Evolutionary conservation across 1,284 basidiomycete species (phyloP).

Genomic region (Austroboletus novae-zelandiae): DNA sequence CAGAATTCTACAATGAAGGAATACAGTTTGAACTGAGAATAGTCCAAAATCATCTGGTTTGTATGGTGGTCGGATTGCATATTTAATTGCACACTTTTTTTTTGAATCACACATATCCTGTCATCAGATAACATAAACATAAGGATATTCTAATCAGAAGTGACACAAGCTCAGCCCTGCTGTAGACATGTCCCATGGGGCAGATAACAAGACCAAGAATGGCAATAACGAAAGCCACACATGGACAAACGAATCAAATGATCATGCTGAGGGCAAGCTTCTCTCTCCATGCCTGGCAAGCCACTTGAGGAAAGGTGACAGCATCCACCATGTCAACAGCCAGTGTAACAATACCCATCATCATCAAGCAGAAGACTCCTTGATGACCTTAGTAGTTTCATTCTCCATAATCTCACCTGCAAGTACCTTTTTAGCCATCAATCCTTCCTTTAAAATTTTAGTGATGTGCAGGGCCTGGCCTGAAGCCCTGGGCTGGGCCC

Average conservation of each 20-base stretch:
- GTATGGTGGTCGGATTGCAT: too few species aligned
- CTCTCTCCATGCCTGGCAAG: conserved; percentile 36
- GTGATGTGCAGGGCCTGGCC: too few species aligned
- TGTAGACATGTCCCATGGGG: conserved; percentile 92
- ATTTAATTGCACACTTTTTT: too few species aligned
- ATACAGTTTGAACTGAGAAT: too few species aligned
- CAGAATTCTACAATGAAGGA: too few species aligned
- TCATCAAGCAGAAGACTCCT: conserved; percentile 75
- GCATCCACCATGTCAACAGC: conserved; percentile 92
- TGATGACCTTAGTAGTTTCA: conserved; percentile 85
- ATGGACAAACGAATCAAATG: conserved; percentile 79
- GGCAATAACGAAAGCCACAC: conserved; percentile 91
- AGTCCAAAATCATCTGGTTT: too few species aligned
- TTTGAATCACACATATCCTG: too few species aligned
- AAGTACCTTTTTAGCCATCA: conserved; percentile 76
- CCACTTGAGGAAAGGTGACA: conserved; percentile 67
- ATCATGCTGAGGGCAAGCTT: conserved; percentile 43
- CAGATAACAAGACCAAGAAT: conserved; percentile 89
- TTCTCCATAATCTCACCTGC: conserved; percentile 79
- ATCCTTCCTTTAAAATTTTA: conserved; percentile 60
- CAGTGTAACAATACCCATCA: conserved; percentile 89
- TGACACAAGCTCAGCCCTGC: conserved; percentile 49
- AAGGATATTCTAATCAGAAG: conserved; percentile 93
- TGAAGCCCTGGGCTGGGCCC: too few species aligned
- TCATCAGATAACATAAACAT: too few species aligned